Conservation (phyloP, 106 monocot genomes). For the Posidonia australis region DNA sequence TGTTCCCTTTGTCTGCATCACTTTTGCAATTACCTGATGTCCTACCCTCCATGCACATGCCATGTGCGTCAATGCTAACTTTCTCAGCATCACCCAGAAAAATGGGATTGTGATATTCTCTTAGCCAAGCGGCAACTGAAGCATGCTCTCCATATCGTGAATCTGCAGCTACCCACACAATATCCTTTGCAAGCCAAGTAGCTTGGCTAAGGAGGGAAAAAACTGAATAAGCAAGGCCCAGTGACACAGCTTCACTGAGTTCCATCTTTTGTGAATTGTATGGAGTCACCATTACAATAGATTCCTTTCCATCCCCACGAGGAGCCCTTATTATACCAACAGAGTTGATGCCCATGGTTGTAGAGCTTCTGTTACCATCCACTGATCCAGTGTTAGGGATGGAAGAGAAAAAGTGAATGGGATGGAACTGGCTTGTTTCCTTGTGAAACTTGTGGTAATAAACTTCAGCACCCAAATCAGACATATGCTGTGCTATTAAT, state of each 20-base stretch:
- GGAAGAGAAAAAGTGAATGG: conserved; percentile 63
- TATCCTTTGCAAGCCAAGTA: conserved; percentile 87
- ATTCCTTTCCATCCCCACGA: conserved; percentile 91
- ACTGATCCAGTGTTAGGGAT: conserved; percentile 1
- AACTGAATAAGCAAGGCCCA: conserved; percentile 71
- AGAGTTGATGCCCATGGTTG: conserved; percentile 40
- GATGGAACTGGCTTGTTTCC: conserved; percentile 27
- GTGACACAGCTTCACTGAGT: conserved; percentile 39
- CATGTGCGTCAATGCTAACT: not conserved
- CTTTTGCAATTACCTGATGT: conserved; percentile 6
- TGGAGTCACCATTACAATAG: conserved; percentile 79
- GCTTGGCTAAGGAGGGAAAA: conserved; percentile 65
- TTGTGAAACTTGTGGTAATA: conserved; percentile 61
- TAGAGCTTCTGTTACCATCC: conserved; percentile 28
- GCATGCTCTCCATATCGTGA: conserved; percentile 68
- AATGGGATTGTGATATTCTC: conserved; percentile 66
- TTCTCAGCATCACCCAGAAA: conserved; percentile 26
- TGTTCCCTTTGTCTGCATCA: conserved; percentile 7
- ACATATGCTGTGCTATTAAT: conserved; percentile 48
- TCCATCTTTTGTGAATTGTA: conserved; percentile 53
- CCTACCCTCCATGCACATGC: conserved; percentile 25
- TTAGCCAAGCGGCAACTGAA: conserved; percentile 70
- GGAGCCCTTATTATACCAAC: conserved; percentile 81
- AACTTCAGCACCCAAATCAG: conserved; percentile 59
- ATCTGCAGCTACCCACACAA: conserved; percentile 87